Base-by-base conservation (phyloP, 768 basidiomycete genomes). In the Chalciporus chontae region DNA sequence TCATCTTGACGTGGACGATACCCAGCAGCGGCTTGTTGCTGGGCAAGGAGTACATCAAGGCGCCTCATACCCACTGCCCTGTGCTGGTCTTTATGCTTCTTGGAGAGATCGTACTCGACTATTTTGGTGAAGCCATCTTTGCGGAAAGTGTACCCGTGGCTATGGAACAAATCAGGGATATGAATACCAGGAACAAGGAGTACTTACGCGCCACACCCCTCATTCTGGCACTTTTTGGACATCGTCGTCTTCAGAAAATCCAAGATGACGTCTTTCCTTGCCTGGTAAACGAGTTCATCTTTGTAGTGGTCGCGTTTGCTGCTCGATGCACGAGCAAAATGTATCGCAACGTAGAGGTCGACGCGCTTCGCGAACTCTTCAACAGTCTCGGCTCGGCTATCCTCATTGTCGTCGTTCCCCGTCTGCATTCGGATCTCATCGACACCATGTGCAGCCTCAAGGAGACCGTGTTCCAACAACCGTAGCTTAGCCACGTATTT, bases 51-150 rank as follows among this genome's bases (percentile, higher is more conserved):
- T 14, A 96, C 88, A 64, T 94, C 77, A 13, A 86, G 89, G n/a
- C 90, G 81, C 57, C 73, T 81, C 48, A 84, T 65, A 11, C 77
- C 72, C 9, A 79, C 46, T 15, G 79, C 75, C 5, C 64, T 60
- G 63, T 85, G 78, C 36, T 72, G 68, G 40, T 67, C 76, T 68
- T 90, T 93, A 65, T 92, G 85, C 68, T 93, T 95, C 2, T 67
- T 44, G 6, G 90, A 75, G 27, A 98, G 77, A 59, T 94, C 94
- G 62, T 91, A 90, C 71, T 98, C 94, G 63, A 98, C 86, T 48
- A 99, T 79, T 71, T 97, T 98, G 44, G 88, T 91, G 67, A 89
- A 77, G 0, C 90, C 92, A 63, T 99, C 96, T 68, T 92, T 97
- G 46, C 94, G 86, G 70, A 89, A 92, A 0, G 93, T 91, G 65